Evolutionary conservation across 73 alveolate genomes (phyloP).

Genomic region (Urostyla sp.): DNA sequence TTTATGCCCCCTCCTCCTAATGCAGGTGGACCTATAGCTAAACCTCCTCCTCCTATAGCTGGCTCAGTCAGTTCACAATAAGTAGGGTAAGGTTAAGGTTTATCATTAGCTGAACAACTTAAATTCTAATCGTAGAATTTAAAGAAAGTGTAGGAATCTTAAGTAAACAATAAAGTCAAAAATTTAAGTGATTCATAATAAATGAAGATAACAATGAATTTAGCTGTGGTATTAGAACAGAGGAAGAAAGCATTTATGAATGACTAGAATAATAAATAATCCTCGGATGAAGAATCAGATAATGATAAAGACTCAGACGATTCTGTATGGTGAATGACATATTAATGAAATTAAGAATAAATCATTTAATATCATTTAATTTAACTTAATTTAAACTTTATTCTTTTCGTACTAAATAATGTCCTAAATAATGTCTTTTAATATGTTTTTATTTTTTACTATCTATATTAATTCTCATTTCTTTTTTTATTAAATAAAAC

Average conservation of each 20-base stretch:
- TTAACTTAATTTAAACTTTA: too few species aligned
- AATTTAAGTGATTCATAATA: slow-evolving; percentile 48
- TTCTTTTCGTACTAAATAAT: too few species aligned
- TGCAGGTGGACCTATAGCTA: slow-evolving; percentile 2
- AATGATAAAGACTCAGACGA: slow-evolving; percentile 32
- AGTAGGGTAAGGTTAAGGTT: not conserved
- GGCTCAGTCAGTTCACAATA: not conserved
- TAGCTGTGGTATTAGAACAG: slow-evolving; percentile 44
- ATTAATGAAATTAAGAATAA: not conserved
- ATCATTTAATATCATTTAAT: not conserved
- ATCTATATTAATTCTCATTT: not conserved
- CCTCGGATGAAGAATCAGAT: slow-evolving; percentile 48
- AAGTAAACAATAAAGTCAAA: slow-evolving; percentile 32
- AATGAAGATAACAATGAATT: slow-evolving; percentile 33
- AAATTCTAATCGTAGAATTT: slow-evolving; percentile 10
- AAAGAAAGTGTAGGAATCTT: slow-evolving; percentile 43
- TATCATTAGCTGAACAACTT: slow-evolving; percentile 36
- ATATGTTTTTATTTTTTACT: too few species aligned
- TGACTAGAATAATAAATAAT: not conserved
- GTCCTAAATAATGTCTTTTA: too few species aligned
- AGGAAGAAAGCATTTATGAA: slow-evolving; percentile 1
- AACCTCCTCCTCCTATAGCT: slow-evolving; percentile 57
- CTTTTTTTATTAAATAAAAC: too few species aligned
- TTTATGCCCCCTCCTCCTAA: slow-evolving; percentile 31
- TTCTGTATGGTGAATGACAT: slow-evolving; percentile 37